Evolutionary conservation across 306 rosid species (phyloP).

Genomic region (Ceratonia siliqua): DNA sequence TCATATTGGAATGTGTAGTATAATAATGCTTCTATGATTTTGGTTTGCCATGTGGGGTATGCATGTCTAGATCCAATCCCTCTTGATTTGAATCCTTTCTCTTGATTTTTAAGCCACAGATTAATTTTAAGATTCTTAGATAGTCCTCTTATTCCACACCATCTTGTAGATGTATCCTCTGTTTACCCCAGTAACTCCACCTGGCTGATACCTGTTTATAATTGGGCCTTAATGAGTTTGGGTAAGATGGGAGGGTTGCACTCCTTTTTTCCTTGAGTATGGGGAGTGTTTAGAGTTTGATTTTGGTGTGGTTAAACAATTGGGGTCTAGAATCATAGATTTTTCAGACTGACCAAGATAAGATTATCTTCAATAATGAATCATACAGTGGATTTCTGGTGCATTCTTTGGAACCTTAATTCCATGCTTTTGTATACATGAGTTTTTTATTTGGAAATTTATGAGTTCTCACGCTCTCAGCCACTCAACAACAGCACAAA

Average conservation of each 20-base stretch:
- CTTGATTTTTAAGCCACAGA: not conserved
- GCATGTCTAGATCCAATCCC: not conserved
- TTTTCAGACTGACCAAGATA: not conserved
- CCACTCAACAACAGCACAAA: too few species aligned
- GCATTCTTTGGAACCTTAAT: not conserved
- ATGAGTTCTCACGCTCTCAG: too few species aligned
- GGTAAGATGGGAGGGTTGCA: not conserved
- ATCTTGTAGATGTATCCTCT: not conserved
- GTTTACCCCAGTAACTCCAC: not conserved
- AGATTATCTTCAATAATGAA: not conserved
- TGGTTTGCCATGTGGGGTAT: not conserved
- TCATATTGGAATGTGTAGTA: not conserved
- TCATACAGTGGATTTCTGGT: not conserved
- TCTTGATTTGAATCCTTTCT: not conserved
- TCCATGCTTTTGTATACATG: not conserved
- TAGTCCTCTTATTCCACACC: not conserved
- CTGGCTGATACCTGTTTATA: not conserved
- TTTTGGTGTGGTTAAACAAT: not conserved
- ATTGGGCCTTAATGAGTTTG: not conserved
- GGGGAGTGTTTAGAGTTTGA: not conserved
- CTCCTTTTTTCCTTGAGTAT: not conserved
- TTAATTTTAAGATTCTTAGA: not conserved
- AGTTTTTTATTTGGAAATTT: too few species aligned
- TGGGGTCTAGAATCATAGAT: not conserved
- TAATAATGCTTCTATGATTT: not conserved